These are phyloP conservation scores for Aspergillus hiratsukae DNA, from an alignment of 2,329 filamentous ascomycete species.

Conservation along the genomic window DNA sequence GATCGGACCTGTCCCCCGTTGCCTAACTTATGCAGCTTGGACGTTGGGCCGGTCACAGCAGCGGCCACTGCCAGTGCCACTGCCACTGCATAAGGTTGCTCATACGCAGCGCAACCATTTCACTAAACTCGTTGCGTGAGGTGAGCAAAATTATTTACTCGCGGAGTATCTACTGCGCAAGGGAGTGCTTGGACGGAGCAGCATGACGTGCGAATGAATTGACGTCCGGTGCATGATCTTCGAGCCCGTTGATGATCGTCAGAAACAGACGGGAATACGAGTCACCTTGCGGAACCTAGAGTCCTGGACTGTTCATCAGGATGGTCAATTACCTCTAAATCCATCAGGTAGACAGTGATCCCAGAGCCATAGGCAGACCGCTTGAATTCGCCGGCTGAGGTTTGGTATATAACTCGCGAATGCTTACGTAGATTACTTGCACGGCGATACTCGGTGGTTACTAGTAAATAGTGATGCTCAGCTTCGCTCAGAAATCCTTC, in stretches of 20 bases:
- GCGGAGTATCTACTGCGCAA: neutral
- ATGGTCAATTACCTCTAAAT: neutral
- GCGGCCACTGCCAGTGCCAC: too few species aligned
- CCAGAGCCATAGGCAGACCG: neutral
- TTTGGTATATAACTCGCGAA: neutral
- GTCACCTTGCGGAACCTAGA: neutral
- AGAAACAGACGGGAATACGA: neutral
- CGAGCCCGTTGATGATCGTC: neutral
- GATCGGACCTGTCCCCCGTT: neutral
- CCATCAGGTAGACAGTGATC: neutral
- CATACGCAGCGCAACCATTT: neutral
- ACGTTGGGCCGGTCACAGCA: neutral
- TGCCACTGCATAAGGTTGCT: neutral
- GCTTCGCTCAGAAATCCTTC: neutral
- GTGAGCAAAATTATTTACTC: neutral
- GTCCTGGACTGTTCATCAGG: neutral
- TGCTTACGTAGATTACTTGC: neutral
- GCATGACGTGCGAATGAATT: neutral
- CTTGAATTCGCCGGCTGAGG: neutral
- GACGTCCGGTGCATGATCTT: neutral
- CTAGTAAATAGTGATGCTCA: neutral
- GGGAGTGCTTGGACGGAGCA: neutral
- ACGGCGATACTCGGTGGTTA: neutral
- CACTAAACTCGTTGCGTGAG: neutral
- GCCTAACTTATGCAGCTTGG: neutral